phyloP scores from a whole-genome alignment of 495 filamentous ascomycete genomes.

The Tuber microsphaerosporum region DNA sequence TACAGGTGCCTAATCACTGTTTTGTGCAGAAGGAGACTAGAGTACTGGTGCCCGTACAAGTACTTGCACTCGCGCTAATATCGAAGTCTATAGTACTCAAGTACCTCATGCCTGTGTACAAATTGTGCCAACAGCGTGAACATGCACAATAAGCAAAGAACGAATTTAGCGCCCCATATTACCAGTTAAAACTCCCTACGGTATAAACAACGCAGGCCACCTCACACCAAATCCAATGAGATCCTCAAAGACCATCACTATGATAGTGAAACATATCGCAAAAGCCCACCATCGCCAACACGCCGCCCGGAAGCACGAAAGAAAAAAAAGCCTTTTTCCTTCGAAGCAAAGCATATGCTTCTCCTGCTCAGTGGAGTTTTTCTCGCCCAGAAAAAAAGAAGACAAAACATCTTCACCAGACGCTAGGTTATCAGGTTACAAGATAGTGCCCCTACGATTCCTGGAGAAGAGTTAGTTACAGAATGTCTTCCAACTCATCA shows the following conservation, averaged over 20 bases:
- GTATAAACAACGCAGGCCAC: neutral
- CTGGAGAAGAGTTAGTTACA: neutral
- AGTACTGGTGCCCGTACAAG: neutral
- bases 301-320: neutral
- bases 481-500: neutral
- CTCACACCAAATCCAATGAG: neutral
- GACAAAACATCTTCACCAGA: neutral
- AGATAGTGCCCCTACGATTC: neutral
- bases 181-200: neutral
- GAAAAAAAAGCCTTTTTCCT: neutral
- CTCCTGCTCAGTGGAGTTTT: neutral
- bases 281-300: neutral
- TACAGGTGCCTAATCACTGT: neutral
- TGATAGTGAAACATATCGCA: neutral
- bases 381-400: neutral
- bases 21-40: neutral
- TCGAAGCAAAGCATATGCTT: neutral
- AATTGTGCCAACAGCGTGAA: neutral
- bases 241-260: neutral
- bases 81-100: neutral
- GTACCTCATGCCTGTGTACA: neutral
- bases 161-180: neutral
- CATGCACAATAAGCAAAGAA: neutral
- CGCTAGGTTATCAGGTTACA: neutral
- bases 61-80: neutral